Base-by-base conservation (phyloP, 176 grass and related monocot genomes). In the Olyra latifolia region DNA sequence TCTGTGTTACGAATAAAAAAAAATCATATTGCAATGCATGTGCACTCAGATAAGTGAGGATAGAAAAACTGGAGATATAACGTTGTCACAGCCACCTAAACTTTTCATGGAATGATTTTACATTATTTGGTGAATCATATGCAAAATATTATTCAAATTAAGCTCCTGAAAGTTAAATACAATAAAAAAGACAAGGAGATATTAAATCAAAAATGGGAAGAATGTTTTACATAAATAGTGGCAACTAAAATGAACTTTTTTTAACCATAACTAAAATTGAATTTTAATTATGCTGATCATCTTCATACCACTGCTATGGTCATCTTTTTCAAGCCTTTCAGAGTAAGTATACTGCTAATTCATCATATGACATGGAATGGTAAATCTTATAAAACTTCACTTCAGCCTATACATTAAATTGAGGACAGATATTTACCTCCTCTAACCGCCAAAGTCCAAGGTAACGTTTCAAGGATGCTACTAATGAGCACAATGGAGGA, bases 391-490 rank as follows among this genome's bases (percentile, higher is more conserved):
- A 32, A 68, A 69, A 38, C 57, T 43, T 55, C 24, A 65, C 8
- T 64, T 77, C 28, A 20, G 2, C 62, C 27, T 56, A 83, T 45
- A 10, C 25, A 75, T 65, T 23, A 70, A 77, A 78, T 29, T 7
- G 38, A 40, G 56, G 17, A 44, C 7, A 53, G 35, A 72, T 54
- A 23, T 23, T 30, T 16, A 94, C 94, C 94, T 97, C 94, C 88
- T 89, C 84, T 78, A 97, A 78, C 41, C 87, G 87, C 94, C 94
- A 91, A 81, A 97, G 84, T 45, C 94, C 91, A 86, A 89, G 82
- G 82, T 48, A 81, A 61, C 72, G 82, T 46, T 91, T 87, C 61
- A 97, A 56, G 20, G 87, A 90, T 88, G 91, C 87, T 65, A 90
- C 25, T 71, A 97, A 76, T 75, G 89, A 94, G 71, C 87, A 97